These are phyloP conservation scores for Staphylotrichum longicolle DNA, from an alignment of 495 filamentous ascomycete genomes.

Conservation along the genomic window DNA sequence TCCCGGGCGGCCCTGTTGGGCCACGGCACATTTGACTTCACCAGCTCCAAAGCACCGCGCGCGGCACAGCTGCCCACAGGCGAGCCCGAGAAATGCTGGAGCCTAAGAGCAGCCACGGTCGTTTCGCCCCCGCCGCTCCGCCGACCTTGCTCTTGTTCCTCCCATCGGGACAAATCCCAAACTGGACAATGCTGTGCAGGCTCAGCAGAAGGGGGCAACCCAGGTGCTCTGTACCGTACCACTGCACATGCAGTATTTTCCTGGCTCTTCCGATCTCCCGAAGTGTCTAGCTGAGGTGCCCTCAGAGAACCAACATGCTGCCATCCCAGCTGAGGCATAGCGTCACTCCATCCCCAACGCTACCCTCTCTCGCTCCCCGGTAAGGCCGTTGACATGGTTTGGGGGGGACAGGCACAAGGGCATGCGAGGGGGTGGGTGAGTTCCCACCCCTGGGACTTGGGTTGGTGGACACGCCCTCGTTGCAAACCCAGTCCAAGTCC, in stretches of 20 bases:
- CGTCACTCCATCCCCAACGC: constrained; percentile 2
- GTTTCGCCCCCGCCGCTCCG: constrained; percentile 26
- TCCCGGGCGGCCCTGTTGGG: constrained; percentile 13
- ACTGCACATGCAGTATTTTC: too few species aligned
- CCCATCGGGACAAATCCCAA: not conserved
- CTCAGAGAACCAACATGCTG: not conserved
- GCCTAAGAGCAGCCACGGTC: constrained; percentile 26
- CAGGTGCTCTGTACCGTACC: too few species aligned
- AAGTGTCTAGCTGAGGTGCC: not conserved
- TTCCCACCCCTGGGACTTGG: too few species aligned
- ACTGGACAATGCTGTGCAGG: not conserved
- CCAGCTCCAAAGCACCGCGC: constrained; percentile 18
- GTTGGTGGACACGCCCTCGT: constrained; percentile 1
- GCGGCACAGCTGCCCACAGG: constrained; percentile 32
- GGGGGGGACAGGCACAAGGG: too few species aligned
- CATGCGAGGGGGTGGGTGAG: too few species aligned
- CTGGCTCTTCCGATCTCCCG: not conserved
- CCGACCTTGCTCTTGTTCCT: constrained; percentile 20
- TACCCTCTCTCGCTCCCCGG: constrained; percentile 20
- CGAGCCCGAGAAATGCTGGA: constrained; percentile 31
- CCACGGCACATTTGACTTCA: constrained; percentile 24
- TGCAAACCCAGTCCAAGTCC: constrained; percentile 15
- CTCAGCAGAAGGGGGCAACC: too few species aligned
- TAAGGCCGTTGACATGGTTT: constrained; percentile 23
- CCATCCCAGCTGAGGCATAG: not conserved